Evolutionary conservation across 2,329 filamentous ascomycete species (phyloP).

Genomic region (Chrysoporthe puriensis): DNA sequence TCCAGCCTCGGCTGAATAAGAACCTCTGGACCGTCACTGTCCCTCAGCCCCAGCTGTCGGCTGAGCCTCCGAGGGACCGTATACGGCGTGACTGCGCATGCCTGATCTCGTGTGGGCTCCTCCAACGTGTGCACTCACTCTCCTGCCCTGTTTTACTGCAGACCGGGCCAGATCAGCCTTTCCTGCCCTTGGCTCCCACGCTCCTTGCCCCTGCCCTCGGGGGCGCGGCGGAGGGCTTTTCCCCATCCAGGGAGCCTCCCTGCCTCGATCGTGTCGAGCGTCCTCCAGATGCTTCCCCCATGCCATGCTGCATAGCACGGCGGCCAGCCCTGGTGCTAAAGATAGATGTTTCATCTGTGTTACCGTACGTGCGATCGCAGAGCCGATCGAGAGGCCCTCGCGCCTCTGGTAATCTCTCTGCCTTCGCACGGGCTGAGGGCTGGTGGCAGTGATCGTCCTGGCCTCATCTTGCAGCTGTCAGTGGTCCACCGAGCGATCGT

Average conservation of each 20-base stretch:
- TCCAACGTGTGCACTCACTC: too few species aligned
- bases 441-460: neutral
- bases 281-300: neutral
- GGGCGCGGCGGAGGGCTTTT: too few species aligned
- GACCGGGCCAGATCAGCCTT: too few species aligned
- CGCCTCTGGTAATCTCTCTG: neutral
- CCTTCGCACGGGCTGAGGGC: neutral
- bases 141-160: too few species aligned
- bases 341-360: constrained; percentile 5
- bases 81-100: neutral
- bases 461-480: constrained; percentile 13
- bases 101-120: neutral
- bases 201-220: too few species aligned
- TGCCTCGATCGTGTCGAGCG: neutral
- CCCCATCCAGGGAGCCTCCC: neutral
- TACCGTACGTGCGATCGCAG: neutral
- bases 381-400: neutral
- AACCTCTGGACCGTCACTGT: neutral
- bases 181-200: too few species aligned
- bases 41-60: neutral
- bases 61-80: neutral
- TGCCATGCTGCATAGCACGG: too few species aligned
- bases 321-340: neutral
- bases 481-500: constrained; percentile 6
- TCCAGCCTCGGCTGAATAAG: constrained; percentile 4